Conservation (phyloP, 2,329 filamentous ascomycete genomes). For the Colletotrichum costaricense region DNA sequence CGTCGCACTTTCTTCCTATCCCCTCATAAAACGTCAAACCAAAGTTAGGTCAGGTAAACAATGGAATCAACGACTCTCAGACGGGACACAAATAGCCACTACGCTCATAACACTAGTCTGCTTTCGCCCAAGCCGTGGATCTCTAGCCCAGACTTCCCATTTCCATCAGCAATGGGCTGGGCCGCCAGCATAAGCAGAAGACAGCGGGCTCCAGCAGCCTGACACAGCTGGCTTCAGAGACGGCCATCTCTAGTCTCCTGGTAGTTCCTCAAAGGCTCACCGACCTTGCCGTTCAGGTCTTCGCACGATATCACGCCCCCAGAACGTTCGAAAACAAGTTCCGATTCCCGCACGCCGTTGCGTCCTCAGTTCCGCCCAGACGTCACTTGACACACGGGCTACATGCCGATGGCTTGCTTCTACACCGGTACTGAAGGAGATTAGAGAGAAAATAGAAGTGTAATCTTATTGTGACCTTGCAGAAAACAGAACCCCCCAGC, state of each 20-base stretch:
- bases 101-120: not conserved
- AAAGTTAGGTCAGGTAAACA: slow-evolving; percentile 3
- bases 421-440: not conserved
- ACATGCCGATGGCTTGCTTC: slow-evolving; percentile 8
- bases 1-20: not conserved
- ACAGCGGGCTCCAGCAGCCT: slow-evolving; percentile 21
- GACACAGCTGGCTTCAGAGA: slow-evolving; percentile 22
- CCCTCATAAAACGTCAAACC: not conserved
- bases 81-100: slow-evolving; percentile 19
- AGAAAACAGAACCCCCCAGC: not conserved
- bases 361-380: slow-evolving; percentile 11
- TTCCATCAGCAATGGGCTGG: not conserved
- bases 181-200: slow-evolving; percentile 5
- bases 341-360: slow-evolving; percentile 4
- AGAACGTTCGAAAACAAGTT: slow-evolving; percentile 1
- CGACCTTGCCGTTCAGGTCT: slow-evolving; percentile 2
- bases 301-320: not conserved
- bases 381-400: slow-evolving; percentile 20
- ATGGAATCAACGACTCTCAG: slow-evolving; percentile 23
- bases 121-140: not conserved
- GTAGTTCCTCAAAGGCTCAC: not conserved
- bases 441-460: slow-evolving; percentile 20
- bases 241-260: slow-evolving; percentile 6
- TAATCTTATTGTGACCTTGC: slow-evolving; percentile 13
- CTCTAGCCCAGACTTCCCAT: not conserved